Conservation (phyloP, 805 yeast species). For the Candida tallmaniae region DNA sequence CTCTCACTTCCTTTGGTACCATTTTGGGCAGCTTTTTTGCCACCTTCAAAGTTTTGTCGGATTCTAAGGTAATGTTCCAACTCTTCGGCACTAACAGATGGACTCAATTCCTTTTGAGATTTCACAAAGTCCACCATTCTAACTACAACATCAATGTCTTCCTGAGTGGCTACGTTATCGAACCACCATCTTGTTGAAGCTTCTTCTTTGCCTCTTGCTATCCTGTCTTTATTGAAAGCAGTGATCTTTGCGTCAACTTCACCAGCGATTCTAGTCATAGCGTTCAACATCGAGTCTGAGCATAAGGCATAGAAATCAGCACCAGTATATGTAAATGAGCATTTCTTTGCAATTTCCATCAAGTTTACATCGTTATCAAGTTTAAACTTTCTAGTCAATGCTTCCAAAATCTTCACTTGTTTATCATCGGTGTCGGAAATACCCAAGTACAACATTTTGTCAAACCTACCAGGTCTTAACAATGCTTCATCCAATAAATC, state of each 20-base stretch:
- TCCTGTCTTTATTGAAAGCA: constrained; percentile 39
- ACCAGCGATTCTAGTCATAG: constrained; percentile 87
- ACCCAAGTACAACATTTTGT: constrained; percentile 90
- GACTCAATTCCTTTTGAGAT: constrained; percentile 66
- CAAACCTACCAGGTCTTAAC: constrained; percentile 91
- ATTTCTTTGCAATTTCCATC: constrained; percentile 52
- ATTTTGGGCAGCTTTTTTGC: constrained; percentile 24
- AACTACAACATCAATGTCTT: constrained; percentile 68
- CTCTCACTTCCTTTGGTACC: neutral
- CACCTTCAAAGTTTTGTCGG: constrained; percentile 79
- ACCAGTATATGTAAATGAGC: constrained; percentile 93
- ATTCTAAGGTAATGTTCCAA: constrained; percentile 74
- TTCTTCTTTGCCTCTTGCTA: constrained; percentile 29
- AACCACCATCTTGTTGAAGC: constrained; percentile 86
- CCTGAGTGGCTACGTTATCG: constrained; percentile 65
- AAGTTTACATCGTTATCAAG: constrained; percentile 60
- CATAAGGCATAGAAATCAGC: constrained; percentile 97
- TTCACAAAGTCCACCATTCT: constrained; percentile 69
- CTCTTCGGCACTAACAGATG: constrained; percentile 87
- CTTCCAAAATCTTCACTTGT: constrained; percentile 79
- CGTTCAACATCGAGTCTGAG: constrained; percentile 92
- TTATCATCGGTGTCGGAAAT: constrained; percentile 88
- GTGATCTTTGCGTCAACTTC: constrained; percentile 65
- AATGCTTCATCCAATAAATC: constrained; percentile 93
- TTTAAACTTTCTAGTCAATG: constrained; percentile 79